A percentile compares a stretch with the other conserved stretches of the same genome.
Conservation (phyloP, 768 basidiomycete species). For the Tubosaeta sp. region DNA sequence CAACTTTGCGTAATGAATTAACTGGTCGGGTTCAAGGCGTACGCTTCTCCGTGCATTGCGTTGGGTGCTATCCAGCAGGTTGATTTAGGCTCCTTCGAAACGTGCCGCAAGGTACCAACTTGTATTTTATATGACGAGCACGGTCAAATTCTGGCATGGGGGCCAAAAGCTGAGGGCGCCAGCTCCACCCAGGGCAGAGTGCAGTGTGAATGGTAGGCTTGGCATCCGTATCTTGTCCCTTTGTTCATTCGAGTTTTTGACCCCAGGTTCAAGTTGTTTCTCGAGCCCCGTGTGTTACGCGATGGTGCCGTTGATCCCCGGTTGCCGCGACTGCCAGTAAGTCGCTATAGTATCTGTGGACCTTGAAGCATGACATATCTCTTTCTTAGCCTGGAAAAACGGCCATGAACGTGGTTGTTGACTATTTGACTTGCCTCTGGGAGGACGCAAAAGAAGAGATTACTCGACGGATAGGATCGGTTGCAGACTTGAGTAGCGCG, state of each 20-base stretch:
- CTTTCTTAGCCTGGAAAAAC: conserved; percentile 61
- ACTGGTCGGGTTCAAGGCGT: conserved; percentile 48
- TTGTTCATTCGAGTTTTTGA: neutral
- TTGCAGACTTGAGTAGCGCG: conserved; percentile 77
- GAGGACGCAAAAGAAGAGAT: conserved; percentile 85
- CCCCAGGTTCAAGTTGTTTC: conserved; percentile 78
- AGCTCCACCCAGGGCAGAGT: conserved; percentile 60
- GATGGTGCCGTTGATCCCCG: conserved; percentile 72
- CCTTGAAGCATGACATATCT: neutral
- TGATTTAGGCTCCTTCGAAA: conserved; percentile 87
- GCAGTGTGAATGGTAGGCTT: conserved; percentile 49
- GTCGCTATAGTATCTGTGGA: conserved; percentile 28
- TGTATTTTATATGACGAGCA: conserved; percentile 77
- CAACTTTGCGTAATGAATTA: conserved; percentile 1
- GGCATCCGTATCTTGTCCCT: neutral
- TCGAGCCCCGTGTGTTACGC: conserved; percentile 77
- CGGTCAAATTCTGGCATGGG: conserved; percentile 78
- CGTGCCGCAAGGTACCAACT: conserved; percentile 82
- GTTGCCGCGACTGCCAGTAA: conserved; percentile 72
- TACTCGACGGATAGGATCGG: conserved; percentile 79
- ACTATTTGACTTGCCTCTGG: conserved; percentile 82
- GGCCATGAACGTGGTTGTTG: conserved; percentile 75
- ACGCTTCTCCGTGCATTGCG: conserved; percentile 80
- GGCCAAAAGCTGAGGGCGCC: conserved; percentile 81
- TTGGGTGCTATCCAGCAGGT: conserved; percentile 74